Base-by-base conservation (phyloP, 345 rosid species). In the Fremontodendron californicum region DNA sequence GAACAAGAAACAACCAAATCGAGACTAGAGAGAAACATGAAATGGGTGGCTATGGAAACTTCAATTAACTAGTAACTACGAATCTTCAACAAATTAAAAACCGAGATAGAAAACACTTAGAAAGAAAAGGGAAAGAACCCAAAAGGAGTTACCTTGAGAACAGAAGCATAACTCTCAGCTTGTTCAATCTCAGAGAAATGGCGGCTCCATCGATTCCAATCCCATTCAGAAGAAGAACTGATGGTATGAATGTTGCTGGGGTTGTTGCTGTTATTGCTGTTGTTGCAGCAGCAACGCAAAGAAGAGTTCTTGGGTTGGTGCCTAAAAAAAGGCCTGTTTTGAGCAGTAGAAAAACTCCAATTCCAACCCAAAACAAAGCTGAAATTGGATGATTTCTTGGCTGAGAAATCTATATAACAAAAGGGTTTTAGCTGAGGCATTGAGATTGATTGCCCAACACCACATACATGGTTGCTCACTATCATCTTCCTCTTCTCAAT, bases 171-270 rank as follows among this genome's bases (percentile, higher is more conserved):
- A 82, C 86, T 86, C 81, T 95, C 97, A 77, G 91, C 85, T 76
- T 93, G 90, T 51, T 93, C 97, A 73, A 91, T 81, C 78, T 90
- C 97, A 60, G 90, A 80, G 85, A 95, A 93, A 80, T 93, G 95
- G 58, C 93, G 96, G 67, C 74, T 89, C 99, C 99, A 95, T 40
- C 93, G 84, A 86, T 74, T 84, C 99, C 98, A 95, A 84, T 92
- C 98, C 98, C 98, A 95, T 60, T 87, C 89, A 77, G 80, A 82
- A 60, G 83, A 84, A 45, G 92, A 88, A 52, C 58, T 66, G 9
- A 77, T n/a, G 61, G 46, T 46, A 60, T 43, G 70, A 49, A 49
- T 77, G 65, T 74, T 83, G 19, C 45, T 77, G 80, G 46, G 71
- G 67, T 64, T 81, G 58, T 75, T 80, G 25, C 89, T 7, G 21